phyloP scores from a whole-genome alignment of 352 stramenopile genomes.

The Phytopythium cucurbitacearum region DNA sequence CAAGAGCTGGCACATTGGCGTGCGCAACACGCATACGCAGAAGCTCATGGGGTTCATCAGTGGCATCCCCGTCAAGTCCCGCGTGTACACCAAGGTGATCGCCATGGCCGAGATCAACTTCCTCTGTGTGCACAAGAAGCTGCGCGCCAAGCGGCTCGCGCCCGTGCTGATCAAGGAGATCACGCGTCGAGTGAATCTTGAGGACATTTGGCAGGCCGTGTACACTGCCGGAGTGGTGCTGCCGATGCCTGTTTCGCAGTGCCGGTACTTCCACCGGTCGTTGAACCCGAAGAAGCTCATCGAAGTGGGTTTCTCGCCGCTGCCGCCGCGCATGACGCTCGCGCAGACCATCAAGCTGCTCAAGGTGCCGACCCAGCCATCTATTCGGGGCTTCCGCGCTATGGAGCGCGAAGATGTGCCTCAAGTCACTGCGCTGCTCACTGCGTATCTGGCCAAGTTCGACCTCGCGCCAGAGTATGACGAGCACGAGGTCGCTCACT shows the following conservation, averaged over 20 bases:
- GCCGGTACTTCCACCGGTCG: constrained; percentile 96
- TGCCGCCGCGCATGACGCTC: constrained; percentile 94
- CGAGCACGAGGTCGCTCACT: constrained; percentile 94
- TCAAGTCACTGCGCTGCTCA: constrained; percentile 44
- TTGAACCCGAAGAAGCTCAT: constrained; percentile 99
- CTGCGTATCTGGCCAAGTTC: constrained; percentile 52
- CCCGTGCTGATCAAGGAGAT: constrained; percentile 99
- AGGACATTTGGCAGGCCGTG: constrained; percentile 92
- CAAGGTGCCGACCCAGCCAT: constrained; percentile 62
- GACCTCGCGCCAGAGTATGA: constrained; percentile 85
- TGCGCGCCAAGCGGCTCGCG: constrained; percentile 94
- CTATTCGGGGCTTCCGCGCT: constrained; percentile 32
- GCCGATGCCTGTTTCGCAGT: constrained; percentile 92
- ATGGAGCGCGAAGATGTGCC: constrained; percentile 58
- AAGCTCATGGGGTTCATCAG: constrained; percentile 98
- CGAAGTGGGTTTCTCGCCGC: constrained; percentile 94
- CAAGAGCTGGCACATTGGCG: constrained; percentile 94
- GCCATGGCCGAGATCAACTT: constrained; percentile 98
- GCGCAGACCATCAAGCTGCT: constrained; percentile 89
- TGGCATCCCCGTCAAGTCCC: constrained; percentile 87
- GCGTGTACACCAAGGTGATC: constrained; percentile 51
- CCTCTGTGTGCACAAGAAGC: constrained; percentile 98
- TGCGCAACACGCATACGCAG: constrained; percentile 86
- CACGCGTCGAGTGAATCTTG: constrained; percentile 96
- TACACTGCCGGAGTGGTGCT: constrained; percentile 98